Percentiles rank a stretch among this genome's conserved stretches.
Conservation (phyloP, 306 rosid species). For the Pueraria montana region DNA sequence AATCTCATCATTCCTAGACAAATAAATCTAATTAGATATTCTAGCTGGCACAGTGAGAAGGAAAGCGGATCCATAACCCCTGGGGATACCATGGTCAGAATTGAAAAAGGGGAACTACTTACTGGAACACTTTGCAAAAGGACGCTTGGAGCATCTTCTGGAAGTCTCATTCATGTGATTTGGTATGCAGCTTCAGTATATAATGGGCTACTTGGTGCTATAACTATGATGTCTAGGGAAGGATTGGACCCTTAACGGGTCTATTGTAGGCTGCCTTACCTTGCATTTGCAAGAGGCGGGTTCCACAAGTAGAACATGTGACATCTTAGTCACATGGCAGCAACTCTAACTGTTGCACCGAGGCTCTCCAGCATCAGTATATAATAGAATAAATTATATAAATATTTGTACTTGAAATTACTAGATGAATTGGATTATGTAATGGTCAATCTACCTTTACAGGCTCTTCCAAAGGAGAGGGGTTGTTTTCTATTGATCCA, state of each 20-base stretch:
- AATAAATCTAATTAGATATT: conserved; percentile 84
- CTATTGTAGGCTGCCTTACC: too few relatives aligned
- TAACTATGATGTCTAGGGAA: too few relatives aligned
- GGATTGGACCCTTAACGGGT: too few relatives aligned
- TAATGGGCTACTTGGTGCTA: too few relatives aligned
- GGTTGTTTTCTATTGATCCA: conserved; percentile 22
- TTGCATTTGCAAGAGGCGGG: too few relatives aligned
- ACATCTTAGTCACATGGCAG: too few relatives aligned
- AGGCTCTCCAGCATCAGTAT: neutral
- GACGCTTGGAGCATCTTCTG: conserved; percentile 88
- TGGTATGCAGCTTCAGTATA: conserved; percentile 71
- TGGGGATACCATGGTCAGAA: conserved; percentile 92
- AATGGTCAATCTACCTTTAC: too few relatives aligned
- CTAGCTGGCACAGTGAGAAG: conserved; percentile 94
- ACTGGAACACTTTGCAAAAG: conserved; percentile 95
- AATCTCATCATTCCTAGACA: conserved; percentile 95
- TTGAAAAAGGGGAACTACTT: conserved; percentile 94
- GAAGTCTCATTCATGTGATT: conserved; percentile 97
- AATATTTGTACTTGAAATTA: conserved; percentile 30
- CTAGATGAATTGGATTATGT: conserved; percentile 13
- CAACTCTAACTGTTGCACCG: too few relatives aligned
- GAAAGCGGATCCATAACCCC: conserved; percentile 86
- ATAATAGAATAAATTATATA: neutral
- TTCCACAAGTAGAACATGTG: too few relatives aligned
- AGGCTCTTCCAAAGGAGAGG: too few relatives aligned